A percentile compares a stretch with the other conserved stretches of the same genome.
phyloP scores from a whole-genome alignment of 495 filamentous ascomycete genomes.

The Cercophora samala region DNA sequence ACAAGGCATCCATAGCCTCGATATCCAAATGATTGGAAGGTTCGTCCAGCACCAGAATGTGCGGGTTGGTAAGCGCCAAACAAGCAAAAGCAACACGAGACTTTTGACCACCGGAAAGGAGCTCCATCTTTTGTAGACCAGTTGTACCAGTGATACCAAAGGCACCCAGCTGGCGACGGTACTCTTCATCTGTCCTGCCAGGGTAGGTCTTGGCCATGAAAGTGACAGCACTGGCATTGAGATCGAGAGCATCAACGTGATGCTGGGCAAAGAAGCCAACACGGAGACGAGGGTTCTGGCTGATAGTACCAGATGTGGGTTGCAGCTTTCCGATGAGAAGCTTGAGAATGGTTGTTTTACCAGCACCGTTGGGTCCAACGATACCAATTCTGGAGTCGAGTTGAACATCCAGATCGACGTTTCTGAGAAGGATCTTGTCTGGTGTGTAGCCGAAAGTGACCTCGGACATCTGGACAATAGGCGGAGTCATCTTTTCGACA shows the following conservation, averaged over 20 bases:
- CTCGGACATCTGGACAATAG: slow-evolving; percentile 94
- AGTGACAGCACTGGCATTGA: slow-evolving; percentile 79
- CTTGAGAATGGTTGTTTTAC: slow-evolving; percentile 96
- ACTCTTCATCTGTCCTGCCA: slow-evolving; percentile 92
- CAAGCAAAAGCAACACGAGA: slow-evolving; percentile 97
- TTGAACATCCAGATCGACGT: slow-evolving; percentile 94
- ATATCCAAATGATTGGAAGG: slow-evolving; percentile 99
- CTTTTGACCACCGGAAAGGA: slow-evolving; percentile 96
- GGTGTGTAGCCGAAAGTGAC: slow-evolving; percentile 87
- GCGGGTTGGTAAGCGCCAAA: slow-evolving; percentile 84
- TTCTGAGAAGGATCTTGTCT: slow-evolving; percentile 74
- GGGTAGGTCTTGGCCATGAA: slow-evolving; percentile 95
- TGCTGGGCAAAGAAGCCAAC: slow-evolving; percentile 98
- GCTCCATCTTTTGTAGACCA: slow-evolving; percentile 90
- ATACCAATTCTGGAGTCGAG: slow-evolving; percentile 98
- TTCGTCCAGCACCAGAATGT: slow-evolving; percentile 97
- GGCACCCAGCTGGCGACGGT: slow-evolving; percentile 89
- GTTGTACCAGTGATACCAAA: slow-evolving; percentile 99
- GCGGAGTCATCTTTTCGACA: slow-evolving; percentile 94
- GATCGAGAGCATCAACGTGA: slow-evolving; percentile 93
- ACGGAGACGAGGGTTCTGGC: slow-evolving; percentile 78
- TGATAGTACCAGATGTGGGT: slow-evolving; percentile 76
- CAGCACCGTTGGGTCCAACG: slow-evolving; percentile 96
- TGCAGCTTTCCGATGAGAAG: slow-evolving; percentile 83
- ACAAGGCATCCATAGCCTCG: slow-evolving; percentile 96